Base-by-base conservation (phyloP, 1,139 yeast genomes). In the Blastobotrys illinoisensis region DNA sequence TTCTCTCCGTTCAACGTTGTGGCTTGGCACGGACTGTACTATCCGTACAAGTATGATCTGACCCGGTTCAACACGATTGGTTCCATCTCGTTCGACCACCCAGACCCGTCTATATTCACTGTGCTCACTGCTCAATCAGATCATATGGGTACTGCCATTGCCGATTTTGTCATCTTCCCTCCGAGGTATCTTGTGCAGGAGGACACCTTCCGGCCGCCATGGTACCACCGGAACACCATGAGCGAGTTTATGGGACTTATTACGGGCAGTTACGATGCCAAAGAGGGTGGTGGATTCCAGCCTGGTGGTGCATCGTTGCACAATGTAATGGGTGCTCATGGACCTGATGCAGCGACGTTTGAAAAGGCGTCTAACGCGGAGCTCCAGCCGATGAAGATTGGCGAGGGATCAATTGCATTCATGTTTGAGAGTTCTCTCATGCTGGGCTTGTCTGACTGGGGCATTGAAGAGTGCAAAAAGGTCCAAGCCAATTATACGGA, bases 241-340 rank as follows among this genome's bases (percentile, higher is more conserved):
- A 58, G 67, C 16, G 71, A 67, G 55, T 65, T 67, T 52, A 67
- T 67, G 71, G 71, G 70, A 2, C 61, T 67, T 14, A 64, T 67
- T 23, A 51, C 57, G 14, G 71, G 71, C 16, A 61, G 55, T 43
- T 67, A 67, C 47, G 70, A 64, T 28, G 69, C 65, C 23, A 62
- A 64, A 50, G 61, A 62, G 18, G 65, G 66, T 5, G 66, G 63
- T 7, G 69, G 67, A 9, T 67, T 67, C 59, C 62, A 54, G 18
- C 71, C 71, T 3, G 71, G 70, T 19, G 68, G 69, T 19, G 70
- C 69, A 1, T 64, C 68, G 14, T 48, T 67, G 47, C 69, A 67
- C 49, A 67, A 66, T 45, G 68, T 64, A 18, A 65, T 67, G 65
- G 62, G 68, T 2, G 60, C 70, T 2, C 70, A 67, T 55, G 70